These are phyloP conservation scores for Colletotrichum viniferum DNA, from an alignment of 2,329 filamentous ascomycete species.

Conservation along the genomic window DNA sequence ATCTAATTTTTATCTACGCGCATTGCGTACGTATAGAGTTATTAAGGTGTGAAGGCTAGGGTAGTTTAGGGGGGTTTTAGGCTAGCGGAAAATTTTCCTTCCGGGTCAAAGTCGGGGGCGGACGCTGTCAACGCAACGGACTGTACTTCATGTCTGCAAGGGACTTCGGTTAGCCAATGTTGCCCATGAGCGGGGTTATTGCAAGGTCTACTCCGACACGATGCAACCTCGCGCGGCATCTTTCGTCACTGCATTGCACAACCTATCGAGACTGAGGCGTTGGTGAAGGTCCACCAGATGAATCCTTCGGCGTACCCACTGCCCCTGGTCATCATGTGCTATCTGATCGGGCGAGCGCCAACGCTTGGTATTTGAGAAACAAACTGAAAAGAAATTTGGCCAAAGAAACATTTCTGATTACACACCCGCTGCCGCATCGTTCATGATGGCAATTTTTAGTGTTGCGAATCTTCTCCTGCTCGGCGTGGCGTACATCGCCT, in stretches of 20 bases:
- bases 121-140: too few relatives aligned
- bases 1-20: too few relatives aligned
- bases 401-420: background rate
- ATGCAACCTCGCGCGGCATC: background rate
- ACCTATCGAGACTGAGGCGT: background rate
- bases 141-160: background rate
- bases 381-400: background rate
- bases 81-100: too few relatives aligned
- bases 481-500: slow-evolving; percentile 33
- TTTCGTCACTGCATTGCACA: background rate
- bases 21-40: too few relatives aligned
- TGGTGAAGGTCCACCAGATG: background rate
- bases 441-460: slow-evolving; percentile 38
- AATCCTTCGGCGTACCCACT: background rate
- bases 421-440: background rate
- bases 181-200: background rate
- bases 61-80: too few relatives aligned
- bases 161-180: background rate
- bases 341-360: background rate
- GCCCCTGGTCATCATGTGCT: background rate
- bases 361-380: background rate
- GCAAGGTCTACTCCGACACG: background rate
- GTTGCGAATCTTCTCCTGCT: slow-evolving; percentile 36
- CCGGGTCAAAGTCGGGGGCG: too few relatives aligned
- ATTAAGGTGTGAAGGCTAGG: too few relatives aligned